Conservation (phyloP, 140 eudicot species). For the Flaveria floridana region DNA sequence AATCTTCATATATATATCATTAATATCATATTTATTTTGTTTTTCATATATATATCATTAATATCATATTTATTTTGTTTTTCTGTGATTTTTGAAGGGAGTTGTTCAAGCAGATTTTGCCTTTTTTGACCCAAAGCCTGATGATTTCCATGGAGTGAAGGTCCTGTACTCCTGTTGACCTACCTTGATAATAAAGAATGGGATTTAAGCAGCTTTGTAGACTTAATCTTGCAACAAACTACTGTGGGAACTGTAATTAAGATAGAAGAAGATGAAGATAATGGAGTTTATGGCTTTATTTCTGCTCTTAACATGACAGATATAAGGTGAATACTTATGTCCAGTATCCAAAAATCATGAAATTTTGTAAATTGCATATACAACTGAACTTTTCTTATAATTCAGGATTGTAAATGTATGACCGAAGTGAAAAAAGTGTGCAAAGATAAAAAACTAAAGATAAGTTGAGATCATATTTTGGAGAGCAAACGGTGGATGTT, state of each 20-base stretch:
- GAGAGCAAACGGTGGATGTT: conserved; percentile 48
- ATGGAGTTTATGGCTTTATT: conserved; percentile 54
- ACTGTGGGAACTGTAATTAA: conserved; percentile 86
- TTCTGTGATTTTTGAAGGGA: conserved; percentile 49
- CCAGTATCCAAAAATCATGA: not conserved
- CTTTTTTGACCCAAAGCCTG: conserved; percentile 84
- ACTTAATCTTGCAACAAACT: conserved; percentile 54
- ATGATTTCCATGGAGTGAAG: conserved; percentile 90
- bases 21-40: not conserved
- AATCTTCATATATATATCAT: not conserved
- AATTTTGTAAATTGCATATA: not conserved
- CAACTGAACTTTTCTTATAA: not conserved
- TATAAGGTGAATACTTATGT: conserved; percentile 48
- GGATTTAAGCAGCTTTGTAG: conserved; percentile 83
- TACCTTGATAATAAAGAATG: conserved; percentile 73
- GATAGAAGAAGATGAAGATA: conserved; percentile 61
- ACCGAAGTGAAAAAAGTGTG: conserved; percentile 62
- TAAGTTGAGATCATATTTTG: conserved; percentile 43
- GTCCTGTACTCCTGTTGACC: conserved; percentile 34
- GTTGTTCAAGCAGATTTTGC: conserved; percentile 85
- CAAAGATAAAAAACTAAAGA: conserved; percentile 32
- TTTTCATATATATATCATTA: conserved; percentile 3
- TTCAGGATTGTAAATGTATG: conserved; percentile 58
- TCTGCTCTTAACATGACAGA: conserved; percentile 75
- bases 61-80: not conserved